Base-by-base conservation (phyloP, 139 green algal species). In the Asterochloris sp. region DNA sequence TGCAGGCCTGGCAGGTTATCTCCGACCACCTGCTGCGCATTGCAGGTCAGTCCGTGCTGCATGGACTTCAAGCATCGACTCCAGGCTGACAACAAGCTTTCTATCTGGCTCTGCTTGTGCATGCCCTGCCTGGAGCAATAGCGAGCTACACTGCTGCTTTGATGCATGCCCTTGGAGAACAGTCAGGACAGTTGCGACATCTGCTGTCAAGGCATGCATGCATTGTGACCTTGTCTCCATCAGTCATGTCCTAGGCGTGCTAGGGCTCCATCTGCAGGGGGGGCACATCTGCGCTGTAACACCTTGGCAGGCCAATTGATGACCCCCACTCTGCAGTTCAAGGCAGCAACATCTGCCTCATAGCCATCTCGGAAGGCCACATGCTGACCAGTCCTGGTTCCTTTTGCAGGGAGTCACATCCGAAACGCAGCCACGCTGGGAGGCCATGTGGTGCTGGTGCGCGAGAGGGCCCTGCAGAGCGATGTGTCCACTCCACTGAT, bases 381-480 rank as follows among this genome's bases (percentile, higher is more conserved):
- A 66, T 15, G 28, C 15, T 24, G 14, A 67, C 13, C 13, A 14
- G 17, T 10, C 26, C 29, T 24, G 9, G 0, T 66, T 27, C 87
- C 90, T 16, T 83, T 91, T 38, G 91, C 91, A 38, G 91, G 92
- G 29, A 84, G 69, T 1, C 90, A 94, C 68, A 92, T 97, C 75
- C 86, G 92, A 61, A 89, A 89, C 47, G 85, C 88, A 1, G 92
- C 90, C 29, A 94, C 90, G 11, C 26, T 97, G n/a, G 89, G 89
- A 14, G 90, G 93, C 78, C 94, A 96, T 83, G 82, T 96, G 28
- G 84, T 84, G 26, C 85, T 96, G 61, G 74, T 84, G 6, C 74
- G 73, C 11, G 15, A 29, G 17, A 28, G 66, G 11, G 64, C 21
- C 4, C 86, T 95, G 79, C 87, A 92, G 69, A 91, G 84, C 23